Conservation (phyloP, 2,329 filamentous ascomycete genomes). For the Monosporascus sp. region DNA sequence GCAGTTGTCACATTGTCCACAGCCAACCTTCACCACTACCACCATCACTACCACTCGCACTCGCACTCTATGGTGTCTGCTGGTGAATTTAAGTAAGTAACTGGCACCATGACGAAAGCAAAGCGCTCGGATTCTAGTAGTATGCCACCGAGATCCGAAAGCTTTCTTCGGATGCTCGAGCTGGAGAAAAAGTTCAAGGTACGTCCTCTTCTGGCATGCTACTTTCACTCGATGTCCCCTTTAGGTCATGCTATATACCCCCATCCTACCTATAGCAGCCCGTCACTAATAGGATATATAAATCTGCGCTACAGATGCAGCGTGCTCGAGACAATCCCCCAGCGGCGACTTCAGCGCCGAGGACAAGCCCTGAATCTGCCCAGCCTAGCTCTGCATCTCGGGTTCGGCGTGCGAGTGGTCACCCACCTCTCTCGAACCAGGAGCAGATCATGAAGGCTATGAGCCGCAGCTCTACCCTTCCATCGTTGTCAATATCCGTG, state of each 20-base stretch:
- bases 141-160: constrained; percentile 35
- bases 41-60: not conserved
- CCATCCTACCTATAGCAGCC: constrained; percentile 20
- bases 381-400: constrained; percentile 22
- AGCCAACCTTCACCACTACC: not conserved
- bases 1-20: too few relatives aligned
- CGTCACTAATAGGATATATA: constrained; percentile 21
- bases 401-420: constrained; percentile 26
- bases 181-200: constrained; percentile 56
- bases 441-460: constrained; percentile 29
- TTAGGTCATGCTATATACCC: constrained; percentile 11
- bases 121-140: constrained; percentile 19
- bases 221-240: constrained; percentile 9
- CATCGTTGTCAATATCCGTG: constrained; percentile 28
- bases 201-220: constrained; percentile 28
- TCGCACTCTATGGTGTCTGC: not conserved
- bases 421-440: constrained; percentile 28
- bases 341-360: constrained; percentile 20
- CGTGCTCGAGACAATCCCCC: constrained; percentile 29
- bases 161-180: constrained; percentile 55
- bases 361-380: constrained; percentile 22
- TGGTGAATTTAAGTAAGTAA: not conserved
- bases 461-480: constrained; percentile 24
- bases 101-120: constrained; percentile 25
- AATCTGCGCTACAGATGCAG: constrained; percentile 30